Conservation (phyloP, 352 stramenopile genomes). For the Phytophthora brassicae region DNA sequence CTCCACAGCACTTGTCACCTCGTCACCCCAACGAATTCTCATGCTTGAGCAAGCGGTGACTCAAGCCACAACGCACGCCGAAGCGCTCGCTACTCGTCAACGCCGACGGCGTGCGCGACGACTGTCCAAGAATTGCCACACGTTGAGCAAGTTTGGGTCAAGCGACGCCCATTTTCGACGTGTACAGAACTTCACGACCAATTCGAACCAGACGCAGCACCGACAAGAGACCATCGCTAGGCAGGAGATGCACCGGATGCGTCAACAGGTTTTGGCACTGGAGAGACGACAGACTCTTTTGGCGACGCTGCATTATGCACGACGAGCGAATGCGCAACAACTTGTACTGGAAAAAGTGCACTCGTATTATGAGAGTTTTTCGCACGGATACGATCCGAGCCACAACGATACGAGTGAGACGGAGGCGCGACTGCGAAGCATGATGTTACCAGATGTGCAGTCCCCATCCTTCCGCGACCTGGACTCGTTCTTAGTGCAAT, state of each 20-base stretch:
- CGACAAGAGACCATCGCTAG: slow-evolving; percentile 32
- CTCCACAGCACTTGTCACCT: not conserved
- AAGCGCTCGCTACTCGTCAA: slow-evolving; percentile 1
- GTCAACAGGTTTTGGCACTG: slow-evolving; percentile 44
- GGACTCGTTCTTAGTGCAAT: slow-evolving; percentile 57
- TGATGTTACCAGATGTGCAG: slow-evolving; percentile 54
- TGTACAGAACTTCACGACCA: slow-evolving; percentile 7
- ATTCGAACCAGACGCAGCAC: slow-evolving; percentile 22
- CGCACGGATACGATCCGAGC: slow-evolving; percentile 43
- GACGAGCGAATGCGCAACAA: slow-evolving; percentile 42
- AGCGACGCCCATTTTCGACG: slow-evolving; percentile 40
- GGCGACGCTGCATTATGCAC: slow-evolving; percentile 43
- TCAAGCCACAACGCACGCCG: not conserved
- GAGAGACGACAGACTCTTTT: slow-evolving; percentile 49
- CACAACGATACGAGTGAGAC: slow-evolving; percentile 19
- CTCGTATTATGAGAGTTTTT: slow-evolving; percentile 56
- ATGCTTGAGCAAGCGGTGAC: slow-evolving; percentile 11
- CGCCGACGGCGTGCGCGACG: slow-evolving; percentile 17
- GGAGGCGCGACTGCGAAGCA: slow-evolving; percentile 45
- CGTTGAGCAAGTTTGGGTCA: slow-evolving; percentile 34
- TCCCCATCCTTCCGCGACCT: slow-evolving; percentile 50
- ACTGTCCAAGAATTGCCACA: slow-evolving; percentile 49
- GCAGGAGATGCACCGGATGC: slow-evolving; percentile 33
- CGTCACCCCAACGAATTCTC: not conserved
- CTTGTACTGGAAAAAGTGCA: slow-evolving; percentile 44